phyloP scores from a whole-genome alignment of 257 asterid genomes.

The Jacaranda mimosifolia region DNA sequence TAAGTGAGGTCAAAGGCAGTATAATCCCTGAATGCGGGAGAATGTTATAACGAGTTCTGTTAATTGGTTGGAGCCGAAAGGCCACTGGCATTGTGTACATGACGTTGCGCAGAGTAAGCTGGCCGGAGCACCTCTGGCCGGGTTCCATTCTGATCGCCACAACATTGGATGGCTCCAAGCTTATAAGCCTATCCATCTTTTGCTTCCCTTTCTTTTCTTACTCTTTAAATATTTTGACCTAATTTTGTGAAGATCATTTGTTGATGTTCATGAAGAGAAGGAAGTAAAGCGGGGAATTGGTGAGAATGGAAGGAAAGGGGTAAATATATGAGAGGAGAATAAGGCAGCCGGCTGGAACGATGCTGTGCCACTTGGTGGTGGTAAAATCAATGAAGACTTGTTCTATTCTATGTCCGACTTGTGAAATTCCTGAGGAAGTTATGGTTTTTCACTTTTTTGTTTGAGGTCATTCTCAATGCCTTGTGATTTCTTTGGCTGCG shows the following conservation, averaged over 20 bases:
- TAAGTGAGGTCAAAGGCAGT: slow-evolving; percentile 59
- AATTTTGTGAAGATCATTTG: not conserved
- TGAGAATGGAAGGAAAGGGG: slow-evolving; percentile 21
- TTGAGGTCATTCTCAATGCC: slow-evolving; percentile 43
- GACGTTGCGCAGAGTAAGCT: slow-evolving; percentile 64
- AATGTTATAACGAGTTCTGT: slow-evolving; percentile 55
- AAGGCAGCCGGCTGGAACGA: slow-evolving; percentile 61
- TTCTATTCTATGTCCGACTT: slow-evolving; percentile 64
- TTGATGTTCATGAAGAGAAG: not conserved
- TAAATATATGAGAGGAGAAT: slow-evolving; percentile 33
- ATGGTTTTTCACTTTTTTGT: slow-evolving; percentile 10
- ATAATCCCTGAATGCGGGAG: slow-evolving; percentile 79
- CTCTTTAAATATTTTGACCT: not conserved
- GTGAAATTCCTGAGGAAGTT: not conserved
- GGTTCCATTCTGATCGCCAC: slow-evolving; percentile 69
- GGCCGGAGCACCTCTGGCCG: slow-evolving; percentile 61
- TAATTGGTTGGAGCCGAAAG: slow-evolving; percentile 66
- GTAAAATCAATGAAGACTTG: slow-evolving; percentile 73
- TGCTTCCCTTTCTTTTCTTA: not conserved
- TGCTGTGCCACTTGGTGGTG: slow-evolving; percentile 70
- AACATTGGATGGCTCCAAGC: slow-evolving; percentile 73
- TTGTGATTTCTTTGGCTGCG: slow-evolving; percentile 26
- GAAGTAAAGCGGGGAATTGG: not conserved
- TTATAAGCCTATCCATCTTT: slow-evolving; percentile 77
- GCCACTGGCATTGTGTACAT: slow-evolving; percentile 96